These are phyloP conservation scores for Fusarium subglutinans DNA, from an alignment of 2,329 filamentous ascomycete species.

Conservation along the genomic window DNA sequence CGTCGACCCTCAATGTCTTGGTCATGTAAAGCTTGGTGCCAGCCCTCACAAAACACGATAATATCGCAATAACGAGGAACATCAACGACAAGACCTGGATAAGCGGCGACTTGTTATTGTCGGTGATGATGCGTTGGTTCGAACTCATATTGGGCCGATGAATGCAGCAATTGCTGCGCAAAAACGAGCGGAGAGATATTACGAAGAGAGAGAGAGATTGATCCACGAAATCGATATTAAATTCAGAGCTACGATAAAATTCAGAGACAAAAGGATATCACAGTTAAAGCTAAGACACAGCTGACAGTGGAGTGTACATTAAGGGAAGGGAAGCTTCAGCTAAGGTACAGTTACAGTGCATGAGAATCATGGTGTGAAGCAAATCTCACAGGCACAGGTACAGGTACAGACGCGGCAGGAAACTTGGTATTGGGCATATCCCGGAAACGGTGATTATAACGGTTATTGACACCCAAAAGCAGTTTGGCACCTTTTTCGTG, in stretches of 20 bases:
- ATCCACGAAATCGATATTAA: background rate
- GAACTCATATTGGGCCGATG: conserved; percentile 27
- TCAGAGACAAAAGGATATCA: background rate
- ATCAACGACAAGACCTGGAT: conserved; percentile 44
- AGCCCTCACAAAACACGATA: conserved; percentile 38
- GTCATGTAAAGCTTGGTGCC: conserved; percentile 45
- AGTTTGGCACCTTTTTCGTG: background rate
- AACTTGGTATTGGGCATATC: background rate
- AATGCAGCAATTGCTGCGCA: conserved; percentile 3
- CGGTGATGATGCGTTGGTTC: conserved; percentile 41
- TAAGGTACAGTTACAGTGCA: background rate
- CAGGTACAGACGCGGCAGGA: background rate
- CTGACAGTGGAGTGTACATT: conserved; percentile 2
- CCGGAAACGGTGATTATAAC: conserved; percentile 3
- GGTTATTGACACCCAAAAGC: conserved; percentile 17
- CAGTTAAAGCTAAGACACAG: background rate
- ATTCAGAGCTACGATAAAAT: background rate
- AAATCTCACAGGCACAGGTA: background rate
- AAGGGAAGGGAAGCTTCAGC: background rate
- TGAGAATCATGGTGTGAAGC: background rate
- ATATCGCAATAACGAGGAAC: conserved; percentile 43
- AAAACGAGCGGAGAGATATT: background rate
- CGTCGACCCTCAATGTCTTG: conserved; percentile 41
- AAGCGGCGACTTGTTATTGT: conserved; percentile 44
- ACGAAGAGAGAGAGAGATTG: background rate